Percentiles rank a stretch among this genome's conserved stretches.
Conservation (phyloP, 139 green algal genomes). For the Chlamydomonas urium region DNA sequence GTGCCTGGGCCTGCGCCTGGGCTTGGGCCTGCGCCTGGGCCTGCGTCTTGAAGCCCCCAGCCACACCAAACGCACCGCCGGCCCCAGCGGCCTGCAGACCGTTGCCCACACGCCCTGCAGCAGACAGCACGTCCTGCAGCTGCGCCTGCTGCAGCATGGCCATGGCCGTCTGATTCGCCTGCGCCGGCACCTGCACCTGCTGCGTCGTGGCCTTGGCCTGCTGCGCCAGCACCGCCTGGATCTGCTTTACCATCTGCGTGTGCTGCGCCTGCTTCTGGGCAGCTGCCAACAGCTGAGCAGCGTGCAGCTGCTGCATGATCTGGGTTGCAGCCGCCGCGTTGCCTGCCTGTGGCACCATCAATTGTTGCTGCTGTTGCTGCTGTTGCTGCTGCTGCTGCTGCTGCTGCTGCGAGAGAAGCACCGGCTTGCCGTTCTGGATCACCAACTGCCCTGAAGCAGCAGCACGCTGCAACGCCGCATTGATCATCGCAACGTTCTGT, state of each 20-base stretch:
- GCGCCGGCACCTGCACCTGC: too few relatives aligned
- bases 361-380: constrained; percentile 5
- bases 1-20: constrained; percentile 10
- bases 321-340: not conserved
- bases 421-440: not conserved
- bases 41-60: too few relatives aligned
- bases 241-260: constrained; percentile 1
- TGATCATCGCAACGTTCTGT: not conserved
- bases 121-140: not conserved
- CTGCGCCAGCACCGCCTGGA: constrained; percentile 1
- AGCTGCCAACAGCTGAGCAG: not conserved
- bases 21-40: constrained; percentile 1
- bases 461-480: not conserved
- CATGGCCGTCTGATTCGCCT: not conserved
- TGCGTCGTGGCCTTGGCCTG: not conserved
- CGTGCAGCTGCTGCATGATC: constrained; percentile 8
- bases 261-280: not conserved
- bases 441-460: not conserved
- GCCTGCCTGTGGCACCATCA: not conserved
- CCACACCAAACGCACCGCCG: too few relatives aligned
- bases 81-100: not conserved
- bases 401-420: not conserved
- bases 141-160: not conserved
- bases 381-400: not conserved
- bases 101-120: not conserved